Evolutionary conservation across 1,284 basidiomycete genomes (phyloP).

Genomic region (Sanghuangporus weigelae): DNA sequence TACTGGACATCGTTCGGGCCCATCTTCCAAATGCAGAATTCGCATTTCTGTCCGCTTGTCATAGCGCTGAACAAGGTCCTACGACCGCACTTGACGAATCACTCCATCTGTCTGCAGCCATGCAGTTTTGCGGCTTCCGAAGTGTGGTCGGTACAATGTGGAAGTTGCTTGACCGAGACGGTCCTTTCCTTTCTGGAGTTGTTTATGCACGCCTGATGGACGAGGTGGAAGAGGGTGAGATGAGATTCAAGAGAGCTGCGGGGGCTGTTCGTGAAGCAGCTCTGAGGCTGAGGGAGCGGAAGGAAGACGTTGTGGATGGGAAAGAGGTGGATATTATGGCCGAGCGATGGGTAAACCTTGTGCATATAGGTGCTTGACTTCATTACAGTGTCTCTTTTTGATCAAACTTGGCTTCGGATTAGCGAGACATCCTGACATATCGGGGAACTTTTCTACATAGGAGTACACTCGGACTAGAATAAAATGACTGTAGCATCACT

Average conservation of each 20-base stretch:
- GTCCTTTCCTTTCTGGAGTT: background rate
- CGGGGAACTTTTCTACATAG: no score
- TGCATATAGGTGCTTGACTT: no score
- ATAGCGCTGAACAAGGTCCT: constrained; percentile 17
- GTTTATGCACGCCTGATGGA: background rate
- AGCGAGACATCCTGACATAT: no score
- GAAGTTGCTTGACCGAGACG: constrained; percentile 20
- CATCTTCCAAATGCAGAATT: constrained; percentile 21
- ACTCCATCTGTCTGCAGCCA: constrained; percentile 18
- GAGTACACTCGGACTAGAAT: no score
- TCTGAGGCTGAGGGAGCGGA: background rate
- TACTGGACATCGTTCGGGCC: no score
- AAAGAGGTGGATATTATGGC: no score
- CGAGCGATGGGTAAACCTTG: no score
- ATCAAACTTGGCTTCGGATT: no score
- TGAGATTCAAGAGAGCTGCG: background rate
- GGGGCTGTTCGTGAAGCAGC: background rate
- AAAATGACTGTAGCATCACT: no score
- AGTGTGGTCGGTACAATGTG: constrained; percentile 31
- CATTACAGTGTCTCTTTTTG: no score
- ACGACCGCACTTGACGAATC: constrained; percentile 26
- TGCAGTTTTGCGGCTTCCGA: background rate
- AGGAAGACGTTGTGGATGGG: no score
- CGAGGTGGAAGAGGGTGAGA: background rate
- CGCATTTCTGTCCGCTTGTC: constrained; percentile 32